phyloP scores from a whole-genome alignment of 2,329 filamentous ascomycete species.

The Xylariomycetidae sp. region DNA sequence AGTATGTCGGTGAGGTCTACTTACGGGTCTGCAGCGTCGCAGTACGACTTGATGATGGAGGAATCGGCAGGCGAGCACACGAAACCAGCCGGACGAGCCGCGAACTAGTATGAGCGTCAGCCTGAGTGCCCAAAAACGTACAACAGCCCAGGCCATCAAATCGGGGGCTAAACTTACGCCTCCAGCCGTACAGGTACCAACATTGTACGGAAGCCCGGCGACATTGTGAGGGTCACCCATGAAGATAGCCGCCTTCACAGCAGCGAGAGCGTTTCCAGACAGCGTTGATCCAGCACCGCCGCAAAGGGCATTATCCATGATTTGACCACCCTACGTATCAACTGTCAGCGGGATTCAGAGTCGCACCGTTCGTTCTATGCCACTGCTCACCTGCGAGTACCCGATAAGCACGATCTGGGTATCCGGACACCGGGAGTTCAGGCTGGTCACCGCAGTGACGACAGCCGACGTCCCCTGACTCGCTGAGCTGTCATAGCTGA shows the following conservation, averaged over 20 bases:
- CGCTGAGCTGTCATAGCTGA: slow-evolving; percentile 53
- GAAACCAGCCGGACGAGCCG: slow-evolving; percentile 53
- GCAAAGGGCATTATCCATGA: slow-evolving; percentile 58
- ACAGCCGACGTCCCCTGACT: slow-evolving; percentile 51
- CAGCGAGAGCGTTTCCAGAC: slow-evolving; percentile 40
- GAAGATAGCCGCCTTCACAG: slow-evolving; percentile 58
- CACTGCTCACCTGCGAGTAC: slow-evolving; percentile 47
- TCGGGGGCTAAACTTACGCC: slow-evolving; percentile 46
- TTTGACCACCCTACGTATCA: slow-evolving; percentile 49
- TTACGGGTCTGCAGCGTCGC: slow-evolving; percentile 59
- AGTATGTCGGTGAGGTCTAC: too few species aligned
- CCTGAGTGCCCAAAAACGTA: too few species aligned
- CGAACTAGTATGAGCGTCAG: slow-evolving; percentile 41
- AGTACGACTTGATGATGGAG: slow-evolving; percentile 58
- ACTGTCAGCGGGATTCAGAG: slow-evolving; percentile 1
- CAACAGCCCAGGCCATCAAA: too few species aligned
- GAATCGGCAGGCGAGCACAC: slow-evolving; percentile 45
- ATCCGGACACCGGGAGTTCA: slow-evolving; percentile 49
- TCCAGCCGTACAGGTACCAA: slow-evolving; percentile 53
- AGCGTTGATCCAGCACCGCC: slow-evolving; percentile 48
- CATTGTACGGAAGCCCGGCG: slow-evolving; percentile 52
- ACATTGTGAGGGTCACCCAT: slow-evolving; percentile 58
- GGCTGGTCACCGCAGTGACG: slow-evolving; percentile 50
- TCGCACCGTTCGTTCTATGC: not conserved
- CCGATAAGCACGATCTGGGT: slow-evolving; percentile 57